phyloP scores from a whole-genome alignment of 768 basidiomycete species.

The Trametes elegans region DNA sequence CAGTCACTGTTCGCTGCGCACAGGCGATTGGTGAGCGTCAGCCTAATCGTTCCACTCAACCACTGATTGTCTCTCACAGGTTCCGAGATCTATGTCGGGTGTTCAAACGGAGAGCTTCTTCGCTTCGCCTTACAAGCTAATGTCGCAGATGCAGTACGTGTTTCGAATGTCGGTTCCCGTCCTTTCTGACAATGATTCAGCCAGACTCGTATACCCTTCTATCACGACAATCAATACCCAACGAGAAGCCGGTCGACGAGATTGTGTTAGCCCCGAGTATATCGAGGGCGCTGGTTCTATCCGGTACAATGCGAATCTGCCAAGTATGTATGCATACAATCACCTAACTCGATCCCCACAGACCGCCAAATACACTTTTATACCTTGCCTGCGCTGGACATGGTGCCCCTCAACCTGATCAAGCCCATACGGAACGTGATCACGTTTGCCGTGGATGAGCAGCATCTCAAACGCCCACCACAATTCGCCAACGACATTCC shows the following conservation, averaged over 20 bases:
- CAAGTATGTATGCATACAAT: background rate
- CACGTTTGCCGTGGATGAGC: constrained; percentile 80
- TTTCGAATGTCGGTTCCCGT: background rate
- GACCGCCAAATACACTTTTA: constrained; percentile 77
- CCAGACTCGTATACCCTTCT: constrained; percentile 27
- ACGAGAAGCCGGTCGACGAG: constrained; percentile 71
- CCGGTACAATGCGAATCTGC: constrained; percentile 45
- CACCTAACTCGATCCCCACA: constrained; percentile 12
- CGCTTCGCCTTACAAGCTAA: constrained; percentile 73
- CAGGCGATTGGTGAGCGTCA: constrained; percentile 27
- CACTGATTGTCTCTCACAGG: constrained; percentile 38
- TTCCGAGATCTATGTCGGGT: constrained; percentile 84
- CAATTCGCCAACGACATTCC: constrained; percentile 40
- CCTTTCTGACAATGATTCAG: constrained; percentile 10
- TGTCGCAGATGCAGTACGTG: constrained; percentile 46
- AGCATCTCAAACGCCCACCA: constrained; percentile 53
- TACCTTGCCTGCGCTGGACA: constrained; percentile 76
- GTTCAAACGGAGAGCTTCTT: constrained; percentile 79
- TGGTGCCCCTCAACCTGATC: constrained; percentile 53
- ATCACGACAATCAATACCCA: constrained; percentile 60
- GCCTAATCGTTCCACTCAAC: background rate
- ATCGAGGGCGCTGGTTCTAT: constrained; percentile 69
- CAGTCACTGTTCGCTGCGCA: constrained; percentile 38
- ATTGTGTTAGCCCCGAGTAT: constrained; percentile 79
- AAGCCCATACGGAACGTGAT: constrained; percentile 81